Evolutionary conservation across 2,329 filamentous ascomycete genomes (phyloP).

Genomic region (Penicillium sp.): DNA sequence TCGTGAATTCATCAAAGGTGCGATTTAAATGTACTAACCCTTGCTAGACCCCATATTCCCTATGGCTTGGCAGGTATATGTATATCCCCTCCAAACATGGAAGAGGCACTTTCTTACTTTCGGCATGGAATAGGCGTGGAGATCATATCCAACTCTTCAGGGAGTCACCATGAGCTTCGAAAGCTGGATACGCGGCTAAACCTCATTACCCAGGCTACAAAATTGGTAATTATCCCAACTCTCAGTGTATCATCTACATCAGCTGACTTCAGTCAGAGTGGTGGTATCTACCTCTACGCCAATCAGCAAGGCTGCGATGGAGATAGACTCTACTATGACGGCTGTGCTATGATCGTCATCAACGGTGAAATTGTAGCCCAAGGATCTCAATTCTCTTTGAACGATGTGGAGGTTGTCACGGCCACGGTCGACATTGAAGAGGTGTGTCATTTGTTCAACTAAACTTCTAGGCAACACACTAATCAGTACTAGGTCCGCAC

Average conservation of each 20-base stretch:
- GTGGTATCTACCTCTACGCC: slow-evolving; percentile 52
- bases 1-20: too few species aligned
- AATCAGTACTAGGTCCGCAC: slow-evolving; percentile 28
- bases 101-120: background rate
- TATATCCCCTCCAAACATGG: background rate
- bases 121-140: slow-evolving; percentile 54
- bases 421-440: slow-evolving; percentile 67
- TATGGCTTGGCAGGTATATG: slow-evolving; percentile 48
- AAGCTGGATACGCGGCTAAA: slow-evolving; percentile 61
- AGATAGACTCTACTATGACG: slow-evolving; percentile 58
- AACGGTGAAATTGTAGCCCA: slow-evolving; percentile 61
- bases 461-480: background rate
- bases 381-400: slow-evolving; percentile 59
- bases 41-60: slow-evolving; percentile 47
- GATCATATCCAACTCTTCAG: slow-evolving; percentile 65
- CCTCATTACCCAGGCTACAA: slow-evolving; percentile 61
- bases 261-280: slow-evolving; percentile 29
- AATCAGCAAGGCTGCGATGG: slow-evolving; percentile 58
- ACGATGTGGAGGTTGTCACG: slow-evolving; percentile 60
- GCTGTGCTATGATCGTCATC: slow-evolving; percentile 57
- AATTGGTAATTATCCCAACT: slow-evolving; percentile 14
- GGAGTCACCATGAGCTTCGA: slow-evolving; percentile 61
- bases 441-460: slow-evolving; percentile 49
- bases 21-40: background rate
- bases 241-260: too few species aligned